Conservation (phyloP, 2,329 filamentous ascomycete genomes). For the Elsinoe batatas region DNA sequence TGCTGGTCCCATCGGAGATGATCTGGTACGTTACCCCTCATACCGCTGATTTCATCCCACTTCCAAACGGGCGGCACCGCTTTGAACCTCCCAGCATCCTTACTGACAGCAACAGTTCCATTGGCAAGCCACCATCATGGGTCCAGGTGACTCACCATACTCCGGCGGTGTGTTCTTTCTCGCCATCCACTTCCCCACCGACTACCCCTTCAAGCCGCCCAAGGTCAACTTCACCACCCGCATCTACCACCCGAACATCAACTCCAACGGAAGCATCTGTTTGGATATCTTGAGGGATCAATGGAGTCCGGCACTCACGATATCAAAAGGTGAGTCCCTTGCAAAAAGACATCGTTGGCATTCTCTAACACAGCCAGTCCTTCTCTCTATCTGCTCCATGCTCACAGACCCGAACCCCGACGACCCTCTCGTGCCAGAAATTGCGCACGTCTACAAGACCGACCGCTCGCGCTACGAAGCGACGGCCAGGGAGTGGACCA, state of each 20-base stretch:
- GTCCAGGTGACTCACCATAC: slow-evolving; percentile 94
- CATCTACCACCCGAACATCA: slow-evolving; percentile 99
- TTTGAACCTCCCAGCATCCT: slow-evolving; percentile 16
- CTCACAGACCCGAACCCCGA: slow-evolving; percentile 98
- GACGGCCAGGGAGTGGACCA: slow-evolving; percentile 94
- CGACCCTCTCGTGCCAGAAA: slow-evolving; percentile 96
- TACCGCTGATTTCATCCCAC: slow-evolving; percentile 13
- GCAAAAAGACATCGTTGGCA: not conserved
- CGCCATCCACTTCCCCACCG: slow-evolving; percentile 96
- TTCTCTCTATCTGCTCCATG: slow-evolving; percentile 99
- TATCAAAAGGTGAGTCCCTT: slow-evolving; percentile 71
- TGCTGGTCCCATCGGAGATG: slow-evolving; percentile 90
- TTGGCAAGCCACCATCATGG: slow-evolving; percentile 99
- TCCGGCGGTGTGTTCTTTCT: slow-evolving; percentile 98
- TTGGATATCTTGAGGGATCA: slow-evolving; percentile 97
- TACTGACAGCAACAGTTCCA: slow-evolving; percentile 62
- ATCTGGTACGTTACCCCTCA: slow-evolving; percentile 63
- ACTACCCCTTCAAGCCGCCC: slow-evolving; percentile 99
- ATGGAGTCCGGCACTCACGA: slow-evolving; percentile 97
- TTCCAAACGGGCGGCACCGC: slow-evolving; percentile 2
- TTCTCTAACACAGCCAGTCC: slow-evolving; percentile 48
- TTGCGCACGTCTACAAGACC: slow-evolving; percentile 99
- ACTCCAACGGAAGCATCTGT: slow-evolving; percentile 98
- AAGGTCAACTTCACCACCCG: slow-evolving; percentile 99
- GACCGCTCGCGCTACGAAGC: slow-evolving; percentile 93